Base-by-base conservation (phyloP, 495 filamentous ascomycete species). In the Penicillium robsamsonii region DNA sequence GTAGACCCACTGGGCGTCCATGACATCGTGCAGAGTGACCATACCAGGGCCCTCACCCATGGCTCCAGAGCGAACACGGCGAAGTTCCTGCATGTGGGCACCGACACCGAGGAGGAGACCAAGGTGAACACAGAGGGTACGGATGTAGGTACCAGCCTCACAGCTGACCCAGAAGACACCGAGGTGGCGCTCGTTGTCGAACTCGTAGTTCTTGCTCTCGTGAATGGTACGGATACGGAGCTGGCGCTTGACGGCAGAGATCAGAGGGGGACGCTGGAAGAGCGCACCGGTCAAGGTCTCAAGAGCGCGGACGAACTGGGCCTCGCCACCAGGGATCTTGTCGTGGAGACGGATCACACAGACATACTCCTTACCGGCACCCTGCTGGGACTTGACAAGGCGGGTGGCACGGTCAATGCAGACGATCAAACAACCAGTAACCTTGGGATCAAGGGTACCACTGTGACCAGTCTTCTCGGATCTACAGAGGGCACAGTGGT, bases 91-190 rank as follows among this genome's bases (percentile, higher is more conserved):
- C 94, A 98, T 98, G 74, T 98, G 94, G 11, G 89, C 94, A 60
- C 95, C 94, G 42, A 96, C 91, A 65, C 94, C 94, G 41, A 97
- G 81, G 50, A 98, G 72, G 55, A 97, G 80, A 56, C 94, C 94
- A 60, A 98, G 75, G 76, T 98, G 94, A 37, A 97, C 94, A 76
- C 94, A 98, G 20, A 98, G 84, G 12, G 95, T 97, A 75, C 94
- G 88, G 70, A 98, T 97, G 68, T 98, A 98, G 31, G 94, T 97
- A 66, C 94, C 94, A 57, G 94, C 94, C 75, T 98, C 94, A 72
- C 94, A 98, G 73, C 89, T 93, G 56, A 97, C 95, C 94, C 94
- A 97, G 83, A 98, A 98, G 31, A 97, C 92, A 72, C 88, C 95
- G n/a, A 98, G 83, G 68, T 97, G 90, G 57, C 94, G 85, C 54